Evolutionary conservation across 257 asterid genomes (phyloP).

Genomic region (Primulina tabacum): DNA sequence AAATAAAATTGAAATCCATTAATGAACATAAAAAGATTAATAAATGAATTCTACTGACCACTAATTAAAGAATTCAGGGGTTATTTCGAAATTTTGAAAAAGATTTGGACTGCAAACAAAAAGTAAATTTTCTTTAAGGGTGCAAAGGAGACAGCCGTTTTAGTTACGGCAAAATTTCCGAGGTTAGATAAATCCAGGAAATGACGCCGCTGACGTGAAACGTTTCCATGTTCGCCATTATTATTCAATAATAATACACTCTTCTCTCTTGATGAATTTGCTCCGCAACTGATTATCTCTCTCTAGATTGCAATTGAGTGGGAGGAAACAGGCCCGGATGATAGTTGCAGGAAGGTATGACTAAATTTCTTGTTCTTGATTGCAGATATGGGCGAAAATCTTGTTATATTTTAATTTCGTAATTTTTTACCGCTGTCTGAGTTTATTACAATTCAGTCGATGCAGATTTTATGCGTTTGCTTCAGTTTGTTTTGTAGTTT

Average conservation of each 20-base stretch:
- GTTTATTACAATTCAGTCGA: background rate
- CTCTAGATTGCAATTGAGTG: slow-evolving; percentile 20
- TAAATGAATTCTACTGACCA: background rate
- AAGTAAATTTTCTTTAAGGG: background rate
- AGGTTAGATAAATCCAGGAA: slow-evolving; percentile 25
- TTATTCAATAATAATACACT: slow-evolving; percentile 22
- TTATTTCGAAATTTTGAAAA: too few species aligned
- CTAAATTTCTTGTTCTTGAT: background rate
- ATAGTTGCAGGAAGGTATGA: slow-evolving; percentile 26
- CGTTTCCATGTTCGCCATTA: slow-evolving; percentile 26
- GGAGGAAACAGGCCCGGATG: slow-evolving; percentile 12
- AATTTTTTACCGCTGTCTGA: slow-evolving; percentile 14
- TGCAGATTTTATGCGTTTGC: background rate
- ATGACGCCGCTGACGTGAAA: slow-evolving; percentile 48
- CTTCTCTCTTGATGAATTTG: slow-evolving; percentile 8
- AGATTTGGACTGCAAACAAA: background rate
- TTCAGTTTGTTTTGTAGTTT: background rate
- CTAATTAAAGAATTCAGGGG: background rate
- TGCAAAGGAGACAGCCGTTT: slow-evolving; percentile 42
- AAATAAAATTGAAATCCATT: too few species aligned
- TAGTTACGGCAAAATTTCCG: slow-evolving; percentile 43
- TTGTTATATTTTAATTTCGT: background rate
- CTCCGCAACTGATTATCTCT: slow-evolving; percentile 16
- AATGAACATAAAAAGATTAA: background rate
- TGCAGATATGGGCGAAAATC: background rate